Evolutionary conservation across 768 basidiomycete species (phyloP), one percentile per base, ranked within the genome.

Genomic region (Sarcomyxa edulis): DNA sequence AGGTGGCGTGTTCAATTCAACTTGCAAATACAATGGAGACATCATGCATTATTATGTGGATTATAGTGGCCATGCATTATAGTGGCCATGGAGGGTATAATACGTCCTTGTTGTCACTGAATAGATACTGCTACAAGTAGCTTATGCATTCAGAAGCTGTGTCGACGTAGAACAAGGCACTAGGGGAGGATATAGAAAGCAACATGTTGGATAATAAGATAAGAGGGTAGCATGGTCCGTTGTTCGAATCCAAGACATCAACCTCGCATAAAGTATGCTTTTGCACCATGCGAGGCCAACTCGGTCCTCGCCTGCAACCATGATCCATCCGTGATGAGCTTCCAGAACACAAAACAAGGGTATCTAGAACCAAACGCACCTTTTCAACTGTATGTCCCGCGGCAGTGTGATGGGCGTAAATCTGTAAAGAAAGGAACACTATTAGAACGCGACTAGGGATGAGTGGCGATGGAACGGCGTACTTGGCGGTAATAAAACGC

Each of bases 381-480:
- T 91, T 90, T 55, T 85, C 83, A 65, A 93, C 76, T 10, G 83
- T 81, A 59, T 96, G 92, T 3, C 92, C 92, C 42, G 85, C 86
- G 45, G 86, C 79, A 15, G 66, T 83, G 55, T 89, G 79, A 48
- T 88, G 85, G 40, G 65, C 58, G 72, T 84, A 89, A 48, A 87
- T 85, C 86, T 87, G 48, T 21, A 16, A 36, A 37, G 39, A 23
- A 22, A 27, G 26, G 15, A 48, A 48, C 10, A 48, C 48, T 29
- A 47, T 33, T 19, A 30, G 23, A 32, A 29, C 18, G 16, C 33
- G 18, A 35, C 44, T 38, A 46, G n/a, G 12, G 26, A 39, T 20
- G 44, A 31, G 20, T 32, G 37, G 28, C 25, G 29, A 16, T 37
- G n/a, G 25, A 59, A n/a, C n/a, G n/a, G n/a, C 68, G 39, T 42